Base-by-base conservation (phyloP, 2,329 filamentous ascomycete species). In the Aspergillus intermedius region DNA sequence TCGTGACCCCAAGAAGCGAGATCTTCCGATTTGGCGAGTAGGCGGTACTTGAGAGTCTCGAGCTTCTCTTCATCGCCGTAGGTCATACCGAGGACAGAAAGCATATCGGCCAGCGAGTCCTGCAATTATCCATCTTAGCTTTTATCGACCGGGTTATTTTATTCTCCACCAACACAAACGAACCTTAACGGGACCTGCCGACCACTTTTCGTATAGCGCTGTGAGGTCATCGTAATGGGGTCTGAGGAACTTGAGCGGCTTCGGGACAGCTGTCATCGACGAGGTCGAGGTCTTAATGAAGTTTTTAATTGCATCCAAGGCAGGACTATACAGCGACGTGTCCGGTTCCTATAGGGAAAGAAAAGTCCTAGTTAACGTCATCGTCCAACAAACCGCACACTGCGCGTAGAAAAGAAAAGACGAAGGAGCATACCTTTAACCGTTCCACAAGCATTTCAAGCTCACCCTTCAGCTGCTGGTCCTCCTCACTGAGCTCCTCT, bases 261-360 rank as follows among this genome's bases (percentile, higher is more conserved):
- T 98, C 21, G 94, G 93, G 54, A 98, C 93, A 51, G 93, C 93
- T 44, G 93, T 98, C 93, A 98, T 98, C 42, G 94, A 98, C 51
- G 91, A 97, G 58, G 93, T 98, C 51, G 93, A 95, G 48, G 93
- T 98, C 78, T 96, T 97, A 78, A 98, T 98, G 67, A 89, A 94
- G 64, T 85, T 89, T 77, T 96, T 97, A 83, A 98, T 96, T 59
- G 90, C 87, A 72, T 97, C 91, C 59, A 98, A 78, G 47, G 93
- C 87, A 51, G 91, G 82, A 70, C 91, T 91, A 77, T 97, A 96
- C 59, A 97, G 86, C 50, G 83, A 84, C 57, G 80, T 79, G 73
- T 97, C 87, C 57, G 86, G 79, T 76, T 97, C 93, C 88, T 95
- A 63, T 45, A 47, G 44, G 41, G 30, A 30, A 47, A 28, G 21